phyloP scores from a whole-genome alignment of 495 filamentous ascomycete species.

The Usnea hakonensis region DNA sequence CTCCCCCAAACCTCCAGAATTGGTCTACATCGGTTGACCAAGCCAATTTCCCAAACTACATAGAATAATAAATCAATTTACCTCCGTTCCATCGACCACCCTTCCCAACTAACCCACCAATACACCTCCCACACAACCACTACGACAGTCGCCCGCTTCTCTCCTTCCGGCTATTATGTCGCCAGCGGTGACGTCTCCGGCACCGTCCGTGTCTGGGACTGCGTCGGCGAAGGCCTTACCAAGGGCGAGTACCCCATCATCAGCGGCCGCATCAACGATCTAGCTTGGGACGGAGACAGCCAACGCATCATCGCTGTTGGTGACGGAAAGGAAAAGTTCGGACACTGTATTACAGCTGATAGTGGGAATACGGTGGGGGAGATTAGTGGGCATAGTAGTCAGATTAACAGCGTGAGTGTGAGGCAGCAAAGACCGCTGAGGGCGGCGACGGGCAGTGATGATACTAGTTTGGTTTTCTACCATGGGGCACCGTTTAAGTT shows the following conservation, averaged over 20 bases:
- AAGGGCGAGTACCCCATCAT: slow-evolving; percentile 90
- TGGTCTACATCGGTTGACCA: slow-evolving; percentile 6
- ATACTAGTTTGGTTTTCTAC: slow-evolving; percentile 81
- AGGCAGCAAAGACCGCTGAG: slow-evolving; percentile 81
- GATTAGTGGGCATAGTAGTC: slow-evolving; percentile 79
- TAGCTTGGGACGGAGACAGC: slow-evolving; percentile 96
- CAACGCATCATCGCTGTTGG: slow-evolving; percentile 95
- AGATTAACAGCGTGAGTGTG: slow-evolving; percentile 86
- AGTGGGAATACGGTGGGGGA: slow-evolving; percentile 94
- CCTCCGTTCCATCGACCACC: slow-evolving; percentile 84
- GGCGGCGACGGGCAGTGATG: slow-evolving; percentile 85
- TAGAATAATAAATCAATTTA: slow-evolving; percentile 96
- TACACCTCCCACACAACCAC: slow-evolving; percentile 83
- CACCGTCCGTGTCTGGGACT: slow-evolving; percentile 83
- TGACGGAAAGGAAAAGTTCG: slow-evolving; percentile 86
- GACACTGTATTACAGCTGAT: slow-evolving; percentile 91
- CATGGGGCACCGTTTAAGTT: slow-evolving; percentile 95
- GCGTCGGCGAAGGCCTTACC: slow-evolving; percentile 45
- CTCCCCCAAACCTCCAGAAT: slow-evolving; percentile 6
- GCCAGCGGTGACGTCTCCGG: slow-evolving; percentile 88
- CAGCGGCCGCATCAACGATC: slow-evolving; percentile 87
- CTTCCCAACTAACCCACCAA: slow-evolving; percentile 72
- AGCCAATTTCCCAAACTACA: slow-evolving; percentile 11
- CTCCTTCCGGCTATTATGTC: slow-evolving; percentile 89
- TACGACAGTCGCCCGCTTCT: slow-evolving; percentile 88